Evolutionary conservation across 2,329 filamentous ascomycete genomes (phyloP), one percentile per base, ranked within the genome.

Genomic region (Penicillium sp.): DNA sequence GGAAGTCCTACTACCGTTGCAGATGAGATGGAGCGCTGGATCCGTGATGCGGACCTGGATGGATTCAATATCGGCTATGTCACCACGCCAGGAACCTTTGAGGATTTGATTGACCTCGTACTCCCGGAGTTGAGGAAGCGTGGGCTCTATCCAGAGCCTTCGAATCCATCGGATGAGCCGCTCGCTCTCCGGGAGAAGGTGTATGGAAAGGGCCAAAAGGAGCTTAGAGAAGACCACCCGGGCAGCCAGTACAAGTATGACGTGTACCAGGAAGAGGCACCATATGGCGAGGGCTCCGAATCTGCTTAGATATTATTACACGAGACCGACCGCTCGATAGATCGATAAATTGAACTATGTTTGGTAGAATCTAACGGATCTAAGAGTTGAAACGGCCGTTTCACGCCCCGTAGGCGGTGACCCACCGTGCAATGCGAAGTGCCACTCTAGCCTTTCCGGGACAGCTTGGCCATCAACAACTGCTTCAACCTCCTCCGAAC

Each of bases 171-270:
- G 7, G 60, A 57, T 11, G 60, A 64, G 43, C 48, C 54, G 16
- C 48, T 79, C 24, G 83, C 80, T 2, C 77, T 78, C 0, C 70
- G 83, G 16, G 84, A 87, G 68, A 86, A 81, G 68, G 71, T 86
- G 0, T 86, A 85, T 64, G 83, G 83, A 0, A 74, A 73, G 54
- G 84, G 84, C 0, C 83, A 86, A 64, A 75, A 68, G 5, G 72
- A 76, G 13, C 62, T 87, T 52, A 73, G 83, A 33, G 72, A 72
- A 55, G 84, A 87, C 65, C 85, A 87, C 65, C 62, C 73, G 0
- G 85, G 83, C 1, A 81, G 77, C 44, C 67, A 60, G 55, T 87
- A 85, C 63, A 85, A 82, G 69, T 87, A 86, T 57, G 75, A 81
- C 58, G 78, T 83, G 1, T 87, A 85, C 58, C 67, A 78, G 50